Base-by-base conservation (phyloP, 2,329 filamentous ascomycete genomes). In the Bipolaris oryzae region DNA sequence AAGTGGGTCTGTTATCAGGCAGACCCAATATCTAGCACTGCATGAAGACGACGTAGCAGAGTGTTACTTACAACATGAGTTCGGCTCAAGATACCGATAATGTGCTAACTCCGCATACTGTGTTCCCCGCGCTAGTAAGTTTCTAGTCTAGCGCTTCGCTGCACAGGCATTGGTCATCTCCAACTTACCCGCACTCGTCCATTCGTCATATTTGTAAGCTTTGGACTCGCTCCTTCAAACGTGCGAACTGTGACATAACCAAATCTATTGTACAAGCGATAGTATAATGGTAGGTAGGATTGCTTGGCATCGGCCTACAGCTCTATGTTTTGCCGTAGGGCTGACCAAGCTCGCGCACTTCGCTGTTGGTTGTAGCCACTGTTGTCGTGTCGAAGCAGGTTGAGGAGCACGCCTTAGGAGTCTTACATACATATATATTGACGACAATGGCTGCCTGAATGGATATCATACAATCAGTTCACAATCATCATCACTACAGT, bases 281-380 rank as follows among this genome's bases (percentile, higher is more conserved):
- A 6, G 9, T 37, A 39, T 31, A 13, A 31, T 25, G 28, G 20
- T 20, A 28, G 35, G 4, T 18, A n/a, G 39, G 23, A 1, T 15
- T 20, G 0, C 33, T 55, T 16, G 39, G 47, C 35, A 25, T 50
- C 18, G 13, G 25, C 2, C 1, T 39, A 28, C 37, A 21, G 4
- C 9, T 41, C 9, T 10, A 31, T 25, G 10, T 25, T 6, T 18
- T 23, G 1, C 34, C 20, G 16, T 42, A 3, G 10, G 33, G 52
- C 39, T 55, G 52, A 55, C 52, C 31, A 55, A 55, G 46, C 52
- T 55, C 52, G 46, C 38, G 15, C 46, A 39, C 28, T 35, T 55
- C 39, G 52, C 39, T 55, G 33, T 49, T 45, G 46, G 31, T 31
- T 31, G 28, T 31, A 31, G 4, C 45, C 3, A 15, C 2, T 7